These are phyloP conservation scores for Ophiosphaerella herpotricha DNA, from an alignment of 2,329 filamentous ascomycete genomes.

Conservation along the genomic window DNA sequence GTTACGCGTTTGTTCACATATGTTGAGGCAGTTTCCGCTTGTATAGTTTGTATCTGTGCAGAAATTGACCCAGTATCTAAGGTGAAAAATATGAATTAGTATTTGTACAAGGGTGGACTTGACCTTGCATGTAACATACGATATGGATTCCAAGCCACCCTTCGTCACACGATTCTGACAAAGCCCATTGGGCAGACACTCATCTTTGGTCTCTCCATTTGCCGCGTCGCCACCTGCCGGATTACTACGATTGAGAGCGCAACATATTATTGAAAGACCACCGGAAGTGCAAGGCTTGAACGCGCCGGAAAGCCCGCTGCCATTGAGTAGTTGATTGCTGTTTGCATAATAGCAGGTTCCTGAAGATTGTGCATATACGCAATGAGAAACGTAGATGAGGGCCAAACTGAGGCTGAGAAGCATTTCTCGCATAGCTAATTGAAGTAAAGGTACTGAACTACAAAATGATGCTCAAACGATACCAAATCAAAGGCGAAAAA, in stretches of 20 bases:
- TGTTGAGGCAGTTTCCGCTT: constrained; percentile 1
- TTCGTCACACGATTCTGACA: constrained; percentile 1
- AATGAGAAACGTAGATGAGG: no score
- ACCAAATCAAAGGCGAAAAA: no score
- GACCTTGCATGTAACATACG: not conserved
- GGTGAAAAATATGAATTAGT: not conserved
- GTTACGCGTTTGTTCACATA: not conserved
- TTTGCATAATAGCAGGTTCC: not conserved
- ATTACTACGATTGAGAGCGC: not conserved
- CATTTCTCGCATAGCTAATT: no score
- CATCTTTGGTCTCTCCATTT: not conserved
- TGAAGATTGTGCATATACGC: no score
- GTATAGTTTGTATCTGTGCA: constrained; percentile 1
- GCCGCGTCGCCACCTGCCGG: not conserved
- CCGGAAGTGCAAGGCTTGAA: constrained; percentile 1
- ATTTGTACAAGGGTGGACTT: not conserved
- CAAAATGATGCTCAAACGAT: no score
- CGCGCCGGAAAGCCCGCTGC: not conserved
- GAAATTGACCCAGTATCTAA: constrained; percentile 3
- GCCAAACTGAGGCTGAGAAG: no score
- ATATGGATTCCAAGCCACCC: not conserved
- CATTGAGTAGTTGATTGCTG: not conserved
- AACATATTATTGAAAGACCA: constrained; percentile 1
- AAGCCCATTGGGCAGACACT: constrained; percentile 5
- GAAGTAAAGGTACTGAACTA: no score